These are phyloP conservation scores for Albugo candida DNA, from an alignment of 352 stramenopile species.

Conservation along the genomic window DNA sequence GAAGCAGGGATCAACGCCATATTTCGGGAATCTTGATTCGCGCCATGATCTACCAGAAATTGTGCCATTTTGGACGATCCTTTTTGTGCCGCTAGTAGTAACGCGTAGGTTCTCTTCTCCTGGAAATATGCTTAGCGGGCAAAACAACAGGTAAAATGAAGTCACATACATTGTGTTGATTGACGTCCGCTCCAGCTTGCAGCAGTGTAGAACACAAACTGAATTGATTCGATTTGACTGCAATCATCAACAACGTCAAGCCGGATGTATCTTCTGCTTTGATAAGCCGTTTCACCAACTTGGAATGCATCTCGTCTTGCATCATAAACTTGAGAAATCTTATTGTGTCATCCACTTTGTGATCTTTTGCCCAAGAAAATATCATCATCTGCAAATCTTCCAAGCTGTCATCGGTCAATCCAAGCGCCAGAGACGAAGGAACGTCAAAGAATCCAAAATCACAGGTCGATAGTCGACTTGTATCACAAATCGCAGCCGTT, in stretches of 20 bases:
- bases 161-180: conserved; percentile 49
- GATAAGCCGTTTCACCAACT: conserved; percentile 29
- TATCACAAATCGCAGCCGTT: no score
- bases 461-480: no score
- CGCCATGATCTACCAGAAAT: conserved; percentile 40
- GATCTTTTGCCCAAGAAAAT: no score
- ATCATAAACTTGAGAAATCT: no score
- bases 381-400: no score
- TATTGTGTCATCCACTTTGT: no score
- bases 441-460: no score
- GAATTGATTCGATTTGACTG: conserved; percentile 38
- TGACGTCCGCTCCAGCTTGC: conserved; percentile 55
- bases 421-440: no score
- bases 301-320: not conserved
- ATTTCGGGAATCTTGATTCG: conserved; percentile 69
- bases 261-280: conserved; percentile 54
- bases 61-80: conserved; percentile 44
- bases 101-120: conserved; percentile 59
- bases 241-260: conserved; percentile 68
- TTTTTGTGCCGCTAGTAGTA: conserved; percentile 71
- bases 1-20: conserved; percentile 69
- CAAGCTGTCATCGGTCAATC: no score
- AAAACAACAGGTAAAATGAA: not conserved
- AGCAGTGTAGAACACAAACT: conserved; percentile 37
- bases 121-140: conserved; percentile 4